Evolutionary conservation across 2,329 filamentous ascomycete species (phyloP), one percentile per base, ranked within the genome.

Genomic region (Fusarium sublunatum): DNA sequence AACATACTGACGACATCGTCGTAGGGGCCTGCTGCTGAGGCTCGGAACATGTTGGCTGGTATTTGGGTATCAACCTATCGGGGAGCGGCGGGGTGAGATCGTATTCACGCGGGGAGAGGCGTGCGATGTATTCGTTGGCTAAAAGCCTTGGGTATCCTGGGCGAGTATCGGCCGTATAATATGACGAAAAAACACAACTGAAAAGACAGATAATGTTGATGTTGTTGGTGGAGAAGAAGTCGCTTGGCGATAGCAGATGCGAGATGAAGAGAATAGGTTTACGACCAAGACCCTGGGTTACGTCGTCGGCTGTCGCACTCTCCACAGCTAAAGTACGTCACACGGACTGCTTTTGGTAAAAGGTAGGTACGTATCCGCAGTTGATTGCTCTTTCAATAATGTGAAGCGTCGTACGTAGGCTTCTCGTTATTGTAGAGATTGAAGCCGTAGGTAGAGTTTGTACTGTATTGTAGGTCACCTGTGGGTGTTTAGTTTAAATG

Each of bases 1-100:
- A 41, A 79, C 82, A 62, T 81, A 87, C 84, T 83, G 78, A 87
- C 79, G 71, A 77, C 81, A 73, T 86, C 84, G 74, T 87, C 85
- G 74, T 84, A 87, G 49, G 84, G 83, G 72, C 83, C 82, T 61
- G 78, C 77, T 69, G 83, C 82, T 74, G 83, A 83, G 70, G 83
- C 83, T 76, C 83, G 81, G 70, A 86, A 86, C 83, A 87, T 87
- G 76, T 74, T 78, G 74, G 63, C 19, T 64, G 68, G 46, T 44
- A 43, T 49, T 52, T 48, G 39, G 44, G 47, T 45, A 51, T 58
- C 41, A 42, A 58, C 40, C 41, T 64, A 50, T 57, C 22, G 43
- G 40, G 24, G 54, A 43, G 25, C 25, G 31, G 34, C 25, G 25
- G 47, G 49, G 47, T 55, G 54, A 42, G 53, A 31, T 19, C 12